Conservation (phyloP, 306 rosid genomes). For the Cucurbita moschata region DNA sequence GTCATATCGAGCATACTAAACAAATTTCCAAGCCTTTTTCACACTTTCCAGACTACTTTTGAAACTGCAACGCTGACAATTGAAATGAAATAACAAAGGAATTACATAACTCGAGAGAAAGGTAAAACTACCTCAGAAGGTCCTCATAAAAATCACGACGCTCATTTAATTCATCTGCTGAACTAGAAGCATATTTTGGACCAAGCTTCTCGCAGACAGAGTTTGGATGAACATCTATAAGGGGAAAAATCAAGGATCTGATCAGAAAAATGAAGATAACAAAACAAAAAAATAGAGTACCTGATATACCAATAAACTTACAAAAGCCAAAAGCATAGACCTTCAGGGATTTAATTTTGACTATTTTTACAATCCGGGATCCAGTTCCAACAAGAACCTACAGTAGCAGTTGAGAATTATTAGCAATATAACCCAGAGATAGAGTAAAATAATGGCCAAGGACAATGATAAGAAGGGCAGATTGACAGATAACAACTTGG, state of each 20-base stretch:
- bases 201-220: constrained; percentile 82
- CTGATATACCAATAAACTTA: constrained; percentile 34
- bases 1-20: not conserved
- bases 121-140: constrained; percentile 68
- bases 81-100: not conserved
- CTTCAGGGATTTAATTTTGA: constrained; percentile 68
- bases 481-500: not conserved
- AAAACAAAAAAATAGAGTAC: not conserved
- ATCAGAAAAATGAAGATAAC: not conserved
- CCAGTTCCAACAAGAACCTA: constrained; percentile 97
- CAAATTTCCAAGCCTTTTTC: not conserved
- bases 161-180: constrained; percentile 47
- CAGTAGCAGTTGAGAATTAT: not conserved
- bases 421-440: not conserved
- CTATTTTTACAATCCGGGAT: constrained; percentile 62
- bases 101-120: not conserved
- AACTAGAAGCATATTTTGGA: constrained; percentile 64
- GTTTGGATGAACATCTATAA: constrained; percentile 63
- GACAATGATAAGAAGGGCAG: not conserved
- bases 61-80: not conserved
- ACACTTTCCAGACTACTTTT: not conserved
- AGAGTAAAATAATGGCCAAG: not conserved
- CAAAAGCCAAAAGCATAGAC: constrained; percentile 95
- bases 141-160: constrained; percentile 54
- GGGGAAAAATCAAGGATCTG: constrained; percentile 3